Evolutionary conservation across 495 filamentous ascomycete genomes (phyloP).

Genomic region (Talaromyces thailandensis): DNA sequence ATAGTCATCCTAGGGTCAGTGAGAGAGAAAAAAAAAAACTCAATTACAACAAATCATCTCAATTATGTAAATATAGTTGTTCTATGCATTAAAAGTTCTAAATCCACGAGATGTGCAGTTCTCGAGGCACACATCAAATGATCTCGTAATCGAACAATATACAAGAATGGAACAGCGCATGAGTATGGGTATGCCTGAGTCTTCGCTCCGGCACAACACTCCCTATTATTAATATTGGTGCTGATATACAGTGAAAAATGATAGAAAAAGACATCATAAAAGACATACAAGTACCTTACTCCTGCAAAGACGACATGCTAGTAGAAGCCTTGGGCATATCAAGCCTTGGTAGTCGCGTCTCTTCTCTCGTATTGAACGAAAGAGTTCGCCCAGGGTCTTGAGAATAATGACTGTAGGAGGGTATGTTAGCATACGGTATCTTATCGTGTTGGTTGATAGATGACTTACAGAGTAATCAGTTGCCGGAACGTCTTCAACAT

Average conservation of each 20-base stretch:
- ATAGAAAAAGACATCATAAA: not conserved
- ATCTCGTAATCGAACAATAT: not conserved
- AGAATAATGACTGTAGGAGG: slow-evolving; percentile 36
- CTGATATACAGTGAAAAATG: not conserved
- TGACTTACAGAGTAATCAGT: slow-evolving; percentile 77
- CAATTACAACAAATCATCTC: not conserved
- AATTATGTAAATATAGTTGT: not conserved
- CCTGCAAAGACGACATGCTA: not conserved
- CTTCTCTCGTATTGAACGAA: slow-evolving; percentile 30
- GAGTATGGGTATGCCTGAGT: not conserved
- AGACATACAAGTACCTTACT: slow-evolving; percentile 10
- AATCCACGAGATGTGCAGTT: not conserved
- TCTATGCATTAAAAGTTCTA: not conserved
- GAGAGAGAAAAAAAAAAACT: not conserved
- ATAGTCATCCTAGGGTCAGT: not conserved
- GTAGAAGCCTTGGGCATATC: not conserved
- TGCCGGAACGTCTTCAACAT: slow-evolving; percentile 55
- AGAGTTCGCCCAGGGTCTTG: slow-evolving; percentile 36
- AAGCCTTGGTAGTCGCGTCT: slow-evolving; percentile 4
- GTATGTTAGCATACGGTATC: not conserved
- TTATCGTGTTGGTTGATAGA: not conserved
- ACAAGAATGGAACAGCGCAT: not conserved
- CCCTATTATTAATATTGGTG: not conserved
- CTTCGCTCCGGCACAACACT: not conserved
- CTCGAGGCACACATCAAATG: not conserved